Base-by-base conservation (phyloP, 352 stramenopile species). In the Globisporangium canariense region DNA sequence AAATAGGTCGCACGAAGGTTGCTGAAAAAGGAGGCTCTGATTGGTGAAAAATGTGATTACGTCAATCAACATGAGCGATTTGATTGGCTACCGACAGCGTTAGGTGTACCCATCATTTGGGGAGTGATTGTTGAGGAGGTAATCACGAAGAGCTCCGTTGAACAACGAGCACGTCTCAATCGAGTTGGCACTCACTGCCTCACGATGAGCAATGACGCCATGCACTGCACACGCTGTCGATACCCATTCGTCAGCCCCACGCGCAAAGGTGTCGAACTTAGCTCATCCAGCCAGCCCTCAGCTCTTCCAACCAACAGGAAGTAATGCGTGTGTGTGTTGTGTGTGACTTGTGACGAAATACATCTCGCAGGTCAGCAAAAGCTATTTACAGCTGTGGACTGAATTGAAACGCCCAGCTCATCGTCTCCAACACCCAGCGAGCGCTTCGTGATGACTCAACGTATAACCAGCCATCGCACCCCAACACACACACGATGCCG, bases 1-100 rank as follows among this genome's bases (percentile, higher is more conserved):
- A 18, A 41, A 9, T 1, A 43, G 7, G 51, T 52, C 32, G 45
- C 38, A 9, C 28, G 40, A 50, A 62, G 13, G 59, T 64, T 38
- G 47, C 47, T 25, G n/a, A 2, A 50, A 36, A 25, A 32, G 18
- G 7, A 0, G 1, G 4, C 22, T 1, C 10, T 54, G 49, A 55
- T 55, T 55, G 22, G 49, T 22, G 32, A 25, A 55, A 22, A 57
- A 18, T 41, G 1, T 3, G 16, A 28, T 25, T 56, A n/a, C 18
- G 56, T 45, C 8, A 53, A 13, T 49, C 2, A 7, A 6, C 11
- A 4, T 28, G 5, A 43, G 41, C 13, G 28, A 53, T 43, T 47
- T 62, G 41, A 62, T 62, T 62, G 41, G 56, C 18, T 41, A 14
- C 9, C 8, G 32, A 46, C n/a, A 53, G 16, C 3, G 9, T 7